Base-by-base conservation (phyloP, 1,139 yeast genomes). In the Meyerozyma carpophila region DNA sequence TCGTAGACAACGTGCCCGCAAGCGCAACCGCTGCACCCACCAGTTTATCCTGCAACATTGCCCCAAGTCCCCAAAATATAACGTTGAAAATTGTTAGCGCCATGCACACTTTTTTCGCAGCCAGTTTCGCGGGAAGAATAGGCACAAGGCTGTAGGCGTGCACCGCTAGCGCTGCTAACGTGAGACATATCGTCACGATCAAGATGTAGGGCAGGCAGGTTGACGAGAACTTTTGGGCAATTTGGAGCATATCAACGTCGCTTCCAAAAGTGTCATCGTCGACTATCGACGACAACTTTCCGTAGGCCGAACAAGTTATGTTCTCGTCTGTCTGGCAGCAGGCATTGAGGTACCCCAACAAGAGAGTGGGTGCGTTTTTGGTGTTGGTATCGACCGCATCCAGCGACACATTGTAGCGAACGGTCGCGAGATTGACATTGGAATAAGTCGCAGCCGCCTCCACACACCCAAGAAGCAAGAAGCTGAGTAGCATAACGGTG, bases 41-140 rank as follows among this genome's bases (percentile, higher is more conserved):
- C 0, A 86, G 86, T 40, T 82, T 82, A 50, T 81, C 82, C 42
- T 76, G 75, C 68, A 88, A 74, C 76, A 84, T 81, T 2, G 88
- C 73, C 0, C 89, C 89, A 39, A 82, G 61, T 0, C 87, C 86
- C 86, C 89, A 82, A 3, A 82, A 44, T 9, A 82, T 52, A 24
- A 74, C 65, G 41, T 73, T 58, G 0, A 66, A 44, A 0, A 72
- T 61, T 4, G 77, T 61, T 16, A 76, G 46, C 0, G 63, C 56
- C 31, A 76, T 51, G 8, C 68, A 57, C 3, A 66, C 49, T 41
- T 63, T 68, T 26, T 64, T 61, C 5, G 70, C 57, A 8, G 56
- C 27, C 1, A 48, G 14, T 46, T 72, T 75, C 8, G 67, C 65
- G 1, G 88, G 87, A 4, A 77, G 48, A 9, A 69, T 62, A 0